Base-by-base conservation (phyloP, 2,329 filamentous ascomycete genomes). In the Penicillium sp. region DNA sequence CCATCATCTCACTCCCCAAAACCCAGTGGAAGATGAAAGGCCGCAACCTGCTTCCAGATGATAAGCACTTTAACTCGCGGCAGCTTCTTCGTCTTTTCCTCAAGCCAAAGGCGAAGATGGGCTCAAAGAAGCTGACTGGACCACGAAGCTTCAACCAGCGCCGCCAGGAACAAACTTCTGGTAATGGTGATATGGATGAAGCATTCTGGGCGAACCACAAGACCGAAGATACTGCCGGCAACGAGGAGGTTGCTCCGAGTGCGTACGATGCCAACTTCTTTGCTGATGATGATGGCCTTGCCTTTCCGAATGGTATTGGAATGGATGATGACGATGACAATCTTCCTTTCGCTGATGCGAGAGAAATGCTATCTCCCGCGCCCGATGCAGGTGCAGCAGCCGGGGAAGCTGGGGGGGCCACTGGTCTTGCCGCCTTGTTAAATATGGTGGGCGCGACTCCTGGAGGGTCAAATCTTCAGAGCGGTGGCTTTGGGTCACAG, bases 181-280 rank as follows among this genome's bases (percentile, higher is more conserved):
- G 85, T 1, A 86, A 89, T 63, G 91, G 88, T 46, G 91, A 97
- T 63, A 91, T 97, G 83, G 92, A 98, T 72, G 94, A 97, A 78
- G 93, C 91, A 21, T 98, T 96, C 80, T 99, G 95, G 93, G 95
- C 95, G 5, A 85, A 86, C 47, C 78, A 78, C 62, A 79, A 73
- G 70, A 75, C 67, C 46, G 88, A 85, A 79, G 91, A 86, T 75
- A 88, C 74, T 66, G 62, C 70, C 23, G 68, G 74, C 54, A 78
- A 82, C 55, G 88, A 90, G 26, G 87, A 88, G 49, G 85, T 82
- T 3, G 84, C 79, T 44, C 84, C 85, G 3, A 93, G 93, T 64
- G 90, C 96, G 73, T 99, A 98, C 77, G 93, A 98, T 75, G 94
- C 95, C 62, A 91, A 98, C 77, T 99, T 98, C 85, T 99, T 98